These are phyloP conservation scores for Globisporangium emineosum DNA, from an alignment of 352 stramenopile genomes.

Conservation along the genomic window DNA sequence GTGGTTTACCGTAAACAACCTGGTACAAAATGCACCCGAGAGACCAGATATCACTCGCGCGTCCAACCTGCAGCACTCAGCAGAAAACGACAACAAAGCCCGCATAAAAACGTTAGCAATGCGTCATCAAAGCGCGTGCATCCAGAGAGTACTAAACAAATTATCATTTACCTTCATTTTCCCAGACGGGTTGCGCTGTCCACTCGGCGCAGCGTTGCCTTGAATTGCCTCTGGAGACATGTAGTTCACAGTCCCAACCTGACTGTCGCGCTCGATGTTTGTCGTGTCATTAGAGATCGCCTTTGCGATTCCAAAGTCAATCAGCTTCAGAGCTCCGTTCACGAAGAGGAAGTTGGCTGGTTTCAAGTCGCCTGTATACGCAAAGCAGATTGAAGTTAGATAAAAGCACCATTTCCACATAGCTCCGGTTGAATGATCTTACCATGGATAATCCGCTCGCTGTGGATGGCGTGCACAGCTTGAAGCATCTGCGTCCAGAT, in stretches of 20 bases:
- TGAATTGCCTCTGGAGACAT: conserved; percentile 95
- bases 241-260: conserved; percentile 96
- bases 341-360: conserved; percentile 97
- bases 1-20: conserved; percentile 95
- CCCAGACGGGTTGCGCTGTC: conserved; percentile 52
- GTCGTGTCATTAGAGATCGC: conserved; percentile 97
- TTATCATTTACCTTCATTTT: conserved; percentile 67
- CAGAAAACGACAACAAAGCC: background rate
- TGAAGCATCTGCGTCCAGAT: conserved; percentile 99
- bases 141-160: conserved; percentile 6
- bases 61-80: conserved; percentile 58
- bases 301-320: conserved; percentile 98
- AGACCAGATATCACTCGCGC: conserved; percentile 96
- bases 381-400: conserved; percentile 1
- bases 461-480: conserved; percentile 96
- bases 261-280: conserved; percentile 95
- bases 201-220: conserved; percentile 45
- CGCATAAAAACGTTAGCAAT: background rate
- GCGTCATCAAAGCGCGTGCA: background rate
- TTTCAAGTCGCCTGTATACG: conserved; percentile 88
- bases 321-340: conserved; percentile 94
- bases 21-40: conserved; percentile 97
- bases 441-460: conserved; percentile 93
- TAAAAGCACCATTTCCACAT: background rate
- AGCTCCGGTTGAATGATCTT: background rate